A percentile compares a stretch with the other conserved stretches of the same genome.
Conservation (phyloP, 129 eudicot genomes). For the Chrysanthemum lavandulifolium region DNA sequence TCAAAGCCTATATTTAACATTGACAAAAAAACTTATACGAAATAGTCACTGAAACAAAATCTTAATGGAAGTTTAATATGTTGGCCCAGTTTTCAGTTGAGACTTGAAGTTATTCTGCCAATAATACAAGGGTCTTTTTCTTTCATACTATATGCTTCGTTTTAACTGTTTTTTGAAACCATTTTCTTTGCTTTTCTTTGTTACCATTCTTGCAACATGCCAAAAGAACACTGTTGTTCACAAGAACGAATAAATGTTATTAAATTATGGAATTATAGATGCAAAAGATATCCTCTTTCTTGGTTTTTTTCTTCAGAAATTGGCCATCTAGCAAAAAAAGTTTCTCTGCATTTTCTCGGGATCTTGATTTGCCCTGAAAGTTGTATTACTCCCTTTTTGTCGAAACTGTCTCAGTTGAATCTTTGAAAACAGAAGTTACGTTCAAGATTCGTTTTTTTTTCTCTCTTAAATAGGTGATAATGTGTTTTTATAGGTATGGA, state of each 20-base stretch:
- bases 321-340: no score
- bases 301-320: not conserved
- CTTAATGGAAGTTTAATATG: slow-evolving; percentile 8
- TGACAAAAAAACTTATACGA: no score
- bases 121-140: slow-evolving; percentile 7
- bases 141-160: not conserved
- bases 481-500: slow-evolving; percentile 53
- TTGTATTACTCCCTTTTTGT: not conserved
- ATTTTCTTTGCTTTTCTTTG: slow-evolving; percentile 11
- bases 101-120: no score
- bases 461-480: not conserved
- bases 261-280: not conserved
- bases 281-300: slow-evolving; percentile 6
- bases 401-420: not conserved
- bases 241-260: not conserved
- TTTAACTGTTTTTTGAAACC: not conserved
- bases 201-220: slow-evolving; percentile 14
- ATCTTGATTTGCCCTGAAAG: no score
- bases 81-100: slow-evolving; percentile 1
- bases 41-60: slow-evolving; percentile 10
- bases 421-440: not conserved
- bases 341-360: no score
- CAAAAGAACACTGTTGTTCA: not conserved
- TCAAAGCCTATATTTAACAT: not conserved
- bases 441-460: not conserved